Conservation (phyloP, 2,329 filamentous ascomycete species). For the Keithomyces neogunnii region DNA sequence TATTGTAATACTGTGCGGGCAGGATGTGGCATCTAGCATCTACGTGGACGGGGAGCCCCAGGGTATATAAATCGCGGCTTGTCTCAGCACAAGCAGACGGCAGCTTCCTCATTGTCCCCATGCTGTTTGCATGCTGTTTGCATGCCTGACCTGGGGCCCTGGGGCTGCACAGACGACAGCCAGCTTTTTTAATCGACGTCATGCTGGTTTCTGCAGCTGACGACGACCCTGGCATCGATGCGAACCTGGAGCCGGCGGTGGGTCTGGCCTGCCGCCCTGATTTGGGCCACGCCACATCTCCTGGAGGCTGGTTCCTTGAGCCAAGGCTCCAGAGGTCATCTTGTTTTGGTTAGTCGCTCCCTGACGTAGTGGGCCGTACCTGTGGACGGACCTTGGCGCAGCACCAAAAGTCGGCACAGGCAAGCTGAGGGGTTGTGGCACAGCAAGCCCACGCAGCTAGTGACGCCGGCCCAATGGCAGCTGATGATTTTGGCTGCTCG, state of each 20-base stretch:
- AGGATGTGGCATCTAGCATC: no score
- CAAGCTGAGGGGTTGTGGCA: background rate
- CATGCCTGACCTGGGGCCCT: background rate
- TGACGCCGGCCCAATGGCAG: background rate
- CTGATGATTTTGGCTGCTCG: background rate
- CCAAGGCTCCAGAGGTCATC: background rate
- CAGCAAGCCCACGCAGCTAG: background rate
- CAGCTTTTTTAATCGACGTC: background rate
- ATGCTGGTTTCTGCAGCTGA: background rate
- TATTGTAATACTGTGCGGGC: no score
- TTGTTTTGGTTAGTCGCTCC: background rate
- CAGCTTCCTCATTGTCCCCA: slow-evolving; percentile 3
- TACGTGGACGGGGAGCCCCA: background rate
- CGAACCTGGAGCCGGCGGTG: background rate
- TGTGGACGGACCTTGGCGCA: background rate
- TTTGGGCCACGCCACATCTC: slow-evolving; percentile 4
- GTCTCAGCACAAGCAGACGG: background rate
- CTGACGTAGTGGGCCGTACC: no score
- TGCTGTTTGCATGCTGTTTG: background rate
- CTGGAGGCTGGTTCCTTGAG: background rate
- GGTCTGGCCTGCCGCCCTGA: slow-evolving; percentile 4
- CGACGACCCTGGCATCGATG: background rate
- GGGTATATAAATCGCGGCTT: slow-evolving; percentile 6
- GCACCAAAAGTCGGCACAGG: background rate
- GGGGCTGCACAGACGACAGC: no score